These are phyloP conservation scores for Cylindrodendrum hubeiense DNA, from an alignment of 2,329 filamentous ascomycete genomes.

Conservation along the genomic window DNA sequence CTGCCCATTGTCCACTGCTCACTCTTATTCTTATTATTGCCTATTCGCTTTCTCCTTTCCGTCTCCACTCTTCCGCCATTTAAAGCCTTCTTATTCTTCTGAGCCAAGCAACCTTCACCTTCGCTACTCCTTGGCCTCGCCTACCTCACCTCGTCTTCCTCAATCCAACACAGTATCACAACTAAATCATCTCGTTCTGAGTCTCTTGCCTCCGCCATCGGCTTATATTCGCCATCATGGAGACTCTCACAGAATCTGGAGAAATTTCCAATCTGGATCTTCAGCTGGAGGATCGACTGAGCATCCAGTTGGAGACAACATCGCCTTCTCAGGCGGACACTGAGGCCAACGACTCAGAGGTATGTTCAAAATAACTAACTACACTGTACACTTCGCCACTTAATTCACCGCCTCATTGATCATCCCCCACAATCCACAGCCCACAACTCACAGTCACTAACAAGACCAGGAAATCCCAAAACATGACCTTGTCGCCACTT, in stretches of 20 bases:
- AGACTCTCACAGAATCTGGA: not conserved
- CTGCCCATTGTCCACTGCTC: too few relatives aligned
- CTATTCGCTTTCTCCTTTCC: not conserved
- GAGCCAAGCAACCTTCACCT: not conserved
- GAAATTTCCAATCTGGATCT: not conserved
- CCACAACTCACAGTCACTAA: not conserved
- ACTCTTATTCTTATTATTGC: not conserved
- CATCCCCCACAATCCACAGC: not conserved
- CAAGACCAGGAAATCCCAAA: not conserved
- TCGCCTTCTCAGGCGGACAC: not conserved
- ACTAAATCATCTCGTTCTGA: not conserved
- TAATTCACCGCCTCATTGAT: not conserved
- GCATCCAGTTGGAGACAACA: constrained; percentile 1
- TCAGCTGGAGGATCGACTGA: not conserved
- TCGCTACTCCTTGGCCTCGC: not conserved
- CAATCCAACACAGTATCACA: not conserved
- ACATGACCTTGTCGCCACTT: not conserved
- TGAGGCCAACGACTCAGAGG: not conserved
- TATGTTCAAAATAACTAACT: not conserved
- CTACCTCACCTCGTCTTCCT: not conserved
- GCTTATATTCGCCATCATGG: not conserved
- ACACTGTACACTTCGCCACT: not conserved
- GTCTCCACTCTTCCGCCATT: not conserved
- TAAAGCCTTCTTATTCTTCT: not conserved
- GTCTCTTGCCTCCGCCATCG: not conserved